A percentile compares a stretch with the other conserved stretches of the same genome.
phyloP scores from a whole-genome alignment of 163 green algal genomes.

The Scenedesmus sp. region DNA sequence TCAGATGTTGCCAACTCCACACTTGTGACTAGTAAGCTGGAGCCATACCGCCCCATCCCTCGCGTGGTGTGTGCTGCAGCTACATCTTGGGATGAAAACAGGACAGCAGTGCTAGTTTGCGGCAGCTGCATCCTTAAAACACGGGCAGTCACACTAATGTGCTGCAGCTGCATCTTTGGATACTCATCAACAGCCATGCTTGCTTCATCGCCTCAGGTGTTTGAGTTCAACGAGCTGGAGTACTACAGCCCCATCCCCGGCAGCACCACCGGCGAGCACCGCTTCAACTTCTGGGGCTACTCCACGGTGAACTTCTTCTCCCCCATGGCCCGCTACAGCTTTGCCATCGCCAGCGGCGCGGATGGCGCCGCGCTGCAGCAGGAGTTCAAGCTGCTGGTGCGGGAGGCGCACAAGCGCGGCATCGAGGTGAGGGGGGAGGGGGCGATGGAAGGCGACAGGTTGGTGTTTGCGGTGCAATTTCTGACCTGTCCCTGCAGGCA shows the following conservation, averaged over 20 bases:
- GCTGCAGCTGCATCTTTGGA: neutral
- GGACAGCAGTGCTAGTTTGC: no score
- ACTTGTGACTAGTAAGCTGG: constrained; percentile 99
- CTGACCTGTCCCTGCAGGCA: no score
- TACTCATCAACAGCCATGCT: neutral
- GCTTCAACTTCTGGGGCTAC: constrained; percentile 99
- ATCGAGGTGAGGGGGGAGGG: constrained; percentile 79
- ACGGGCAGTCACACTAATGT: no score
- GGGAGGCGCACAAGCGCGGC: constrained; percentile 88
- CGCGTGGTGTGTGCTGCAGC: neutral
- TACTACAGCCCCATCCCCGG: constrained; percentile 94
- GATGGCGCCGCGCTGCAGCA: constrained; percentile 70
- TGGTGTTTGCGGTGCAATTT: no score
- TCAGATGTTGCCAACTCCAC: no score
- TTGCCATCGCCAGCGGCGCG: constrained; percentile 54
- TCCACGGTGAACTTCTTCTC: constrained; percentile 96
- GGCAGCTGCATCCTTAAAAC: no score
- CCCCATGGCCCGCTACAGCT: constrained; percentile 89
- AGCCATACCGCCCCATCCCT: constrained; percentile 93
- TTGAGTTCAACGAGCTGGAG: constrained; percentile 99
- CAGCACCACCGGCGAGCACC: constrained; percentile 58
- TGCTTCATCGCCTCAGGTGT: constrained; percentile 35
- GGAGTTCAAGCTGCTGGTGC: constrained; percentile 98
- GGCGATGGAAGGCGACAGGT: no score
- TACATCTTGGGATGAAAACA: no score